phyloP scores from a whole-genome alignment of 2,329 filamentous ascomycete species.

The Pseudogymnoascus sp. region DNA sequence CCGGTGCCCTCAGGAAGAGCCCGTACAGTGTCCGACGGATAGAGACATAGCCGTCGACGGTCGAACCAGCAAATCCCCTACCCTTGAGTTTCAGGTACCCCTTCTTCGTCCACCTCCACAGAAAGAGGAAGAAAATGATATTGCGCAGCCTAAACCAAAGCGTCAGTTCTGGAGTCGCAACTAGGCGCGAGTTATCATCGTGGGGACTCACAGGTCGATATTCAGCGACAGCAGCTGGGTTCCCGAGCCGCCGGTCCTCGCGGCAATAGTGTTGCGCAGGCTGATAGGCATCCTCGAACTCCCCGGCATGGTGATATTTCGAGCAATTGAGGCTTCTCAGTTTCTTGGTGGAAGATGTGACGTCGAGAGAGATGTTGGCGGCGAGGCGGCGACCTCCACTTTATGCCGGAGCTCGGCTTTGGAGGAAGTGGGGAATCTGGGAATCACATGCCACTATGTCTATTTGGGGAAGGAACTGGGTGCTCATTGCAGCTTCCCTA shows the following conservation, averaged over 20 bases:
- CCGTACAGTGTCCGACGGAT: slow-evolving; percentile 70
- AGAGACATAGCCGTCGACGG: slow-evolving; percentile 65
- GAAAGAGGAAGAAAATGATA: slow-evolving; percentile 79
- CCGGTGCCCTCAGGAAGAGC: slow-evolving; percentile 76
- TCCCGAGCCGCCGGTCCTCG: slow-evolving; percentile 48
- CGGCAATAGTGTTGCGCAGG: slow-evolving; percentile 58
- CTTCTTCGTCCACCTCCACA: slow-evolving; percentile 74
- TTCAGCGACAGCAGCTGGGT: slow-evolving; percentile 54
- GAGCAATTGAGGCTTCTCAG: not conserved
- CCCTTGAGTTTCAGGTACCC: slow-evolving; percentile 79
- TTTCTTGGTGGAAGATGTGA: not conserved
- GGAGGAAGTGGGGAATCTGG: not conserved
- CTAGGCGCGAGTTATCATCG: slow-evolving; percentile 6
- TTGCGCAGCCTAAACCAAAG: slow-evolving; percentile 61
- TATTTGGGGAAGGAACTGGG: not conserved
- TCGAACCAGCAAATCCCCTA: slow-evolving; percentile 73
- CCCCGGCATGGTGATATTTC: slow-evolving; percentile 46
- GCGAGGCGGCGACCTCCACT: not conserved
- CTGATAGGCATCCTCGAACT: slow-evolving; percentile 64
- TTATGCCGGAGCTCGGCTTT: not conserved
- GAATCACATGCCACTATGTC: slow-evolving; percentile 5
- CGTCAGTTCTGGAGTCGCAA: not conserved
- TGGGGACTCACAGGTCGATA: slow-evolving; percentile 55
- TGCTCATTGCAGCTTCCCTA: not conserved
- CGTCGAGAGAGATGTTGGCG: not conserved